Evolutionary conservation across 495 filamentous ascomycete species (phyloP).

Genomic region (Podospora anserina): DNA sequence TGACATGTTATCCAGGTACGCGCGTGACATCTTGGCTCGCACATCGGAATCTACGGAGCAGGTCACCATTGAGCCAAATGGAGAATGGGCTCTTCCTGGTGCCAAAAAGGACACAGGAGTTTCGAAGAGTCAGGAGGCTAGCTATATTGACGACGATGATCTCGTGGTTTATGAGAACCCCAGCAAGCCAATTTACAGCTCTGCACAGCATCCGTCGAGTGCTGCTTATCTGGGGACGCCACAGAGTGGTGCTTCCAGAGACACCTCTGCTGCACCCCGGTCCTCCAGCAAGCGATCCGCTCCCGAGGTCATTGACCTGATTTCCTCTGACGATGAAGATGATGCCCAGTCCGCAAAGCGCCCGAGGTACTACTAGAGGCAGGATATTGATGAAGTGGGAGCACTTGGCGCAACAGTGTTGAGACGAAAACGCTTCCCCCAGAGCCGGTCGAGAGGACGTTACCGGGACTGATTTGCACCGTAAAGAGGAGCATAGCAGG

Average conservation of each 20-base stretch:
- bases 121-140: slow-evolving; percentile 22
- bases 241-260: slow-evolving; percentile 24
- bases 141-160: slow-evolving; percentile 59
- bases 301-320: slow-evolving; percentile 74
- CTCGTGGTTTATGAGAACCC: slow-evolving; percentile 61
- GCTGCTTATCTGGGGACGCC: slow-evolving; percentile 31
- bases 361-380: slow-evolving; percentile 29
- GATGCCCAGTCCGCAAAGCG: slow-evolving; percentile 59
- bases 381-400: not conserved
- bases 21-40: slow-evolving; percentile 73
- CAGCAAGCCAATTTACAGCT: slow-evolving; percentile 20
- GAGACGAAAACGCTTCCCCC: no score
- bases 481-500: no score
- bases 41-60: slow-evolving; percentile 71
- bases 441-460: no score
- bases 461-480: no score
- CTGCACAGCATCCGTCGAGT: slow-evolving; percentile 11
- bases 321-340: slow-evolving; percentile 72
- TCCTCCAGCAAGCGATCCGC: slow-evolving; percentile 59
- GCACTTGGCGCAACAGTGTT: not conserved
- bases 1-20: slow-evolving; percentile 59
- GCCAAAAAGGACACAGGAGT: slow-evolving; percentile 22
- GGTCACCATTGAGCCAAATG: slow-evolving; percentile 85
- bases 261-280: slow-evolving; percentile 40
- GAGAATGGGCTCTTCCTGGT: slow-evolving; percentile 64